Base-by-base conservation (phyloP, 108 stramenopile genomes). In the Skeletonema potamos region DNA sequence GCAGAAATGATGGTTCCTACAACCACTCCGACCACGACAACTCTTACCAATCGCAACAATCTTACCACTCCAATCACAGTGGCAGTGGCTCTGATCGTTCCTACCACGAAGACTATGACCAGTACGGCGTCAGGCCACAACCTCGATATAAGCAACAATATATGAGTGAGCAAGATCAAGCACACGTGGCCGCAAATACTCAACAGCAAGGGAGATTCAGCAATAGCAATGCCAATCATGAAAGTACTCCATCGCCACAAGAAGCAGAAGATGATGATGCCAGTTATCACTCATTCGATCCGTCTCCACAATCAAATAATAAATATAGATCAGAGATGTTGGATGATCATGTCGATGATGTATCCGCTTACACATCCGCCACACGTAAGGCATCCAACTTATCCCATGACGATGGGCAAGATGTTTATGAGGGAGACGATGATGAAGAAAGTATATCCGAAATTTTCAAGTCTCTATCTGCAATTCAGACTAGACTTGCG, bases 401-500 rank as follows among this genome's bases (percentile, higher is more conserved):
- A 54, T 61, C 59, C 22, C 20, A 26, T 30, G 22, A 57, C 6
- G 30, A 18, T 6, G 58, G 43, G n/a, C 29, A 55, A 22, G 29
- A 26, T 10, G 32, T 33, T 17, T 57, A 74, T 20, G 27, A 24
- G 27, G 43, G 65, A 41, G 70, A 60, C 27, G 80, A 67, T 37
- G 68, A 74, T 17, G 80, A 81, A 57, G 80, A 74, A 30, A 73
- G 80, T 54, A 81, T 81, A 27, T 58, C 64, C 32, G 51, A 62
- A 27, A 70, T 81, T 37, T 74, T 81, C 64, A 81, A 74, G 68
- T 74, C 73, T 28, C 62, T 81, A 20, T 81, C 80, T 26, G 73
- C 74, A 26, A 81, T 81, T 46, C 80, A 81, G 44, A 71, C 73
- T 1, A 74, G 62, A 64, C 73, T 81, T 8, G 80, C 80, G 3